Evolutionary conservation across 345 rosid genomes (phyloP), one percentile per base, ranked within the genome.

Genomic region (Moringa oleifera): DNA sequence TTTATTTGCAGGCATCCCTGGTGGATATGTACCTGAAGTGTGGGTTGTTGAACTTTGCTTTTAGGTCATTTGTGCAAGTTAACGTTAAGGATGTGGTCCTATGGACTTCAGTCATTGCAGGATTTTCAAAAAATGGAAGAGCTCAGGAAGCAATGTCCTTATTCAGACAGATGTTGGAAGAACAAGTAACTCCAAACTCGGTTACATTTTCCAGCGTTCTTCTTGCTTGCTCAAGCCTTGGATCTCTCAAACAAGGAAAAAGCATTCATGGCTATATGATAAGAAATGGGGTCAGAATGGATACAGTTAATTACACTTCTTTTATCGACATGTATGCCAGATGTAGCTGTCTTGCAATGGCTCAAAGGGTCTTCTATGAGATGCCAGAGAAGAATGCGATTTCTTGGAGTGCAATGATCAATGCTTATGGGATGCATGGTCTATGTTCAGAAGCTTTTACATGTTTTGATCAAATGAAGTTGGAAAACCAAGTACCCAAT

Each of bases 101-200:
- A 47, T 83, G 91, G 89, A 75, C 79, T 47, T 69, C 81, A 8
- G 64, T 87, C 68, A 76, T 87, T 58, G 73, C 79, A 31, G 91
- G 81, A 10, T 73, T 71, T 65, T 73, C 82, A 1, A 78, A 74
- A 24, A 75, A 69, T 61, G 82, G 76, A 22, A 75, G 80, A 73
- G 68, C 72, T 64, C 18, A 33, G 47, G 79, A 75, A 64, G 84
- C 81, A 2, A 69, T 83, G 60, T 71, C 62, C 51, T 53, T 85
- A 69, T 85, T 88, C 72, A 68, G 71, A 49, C 55, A 63, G 63
- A 88, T 88, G 95, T 59, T 83, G 59, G 59, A 50, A 31, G 72
- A 66, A 24, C 68, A 63, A 2, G 54, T 79, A 37, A 68, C 61
- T 59, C 89, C 91, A 7, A 83, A 81, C 53, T 69, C 76, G 54